A percentile compares a stretch with the other conserved stretches of the same genome.
phyloP scores from a whole-genome alignment of 1,139 yeast genomes.

The Arxiozyma bovina region DNA sequence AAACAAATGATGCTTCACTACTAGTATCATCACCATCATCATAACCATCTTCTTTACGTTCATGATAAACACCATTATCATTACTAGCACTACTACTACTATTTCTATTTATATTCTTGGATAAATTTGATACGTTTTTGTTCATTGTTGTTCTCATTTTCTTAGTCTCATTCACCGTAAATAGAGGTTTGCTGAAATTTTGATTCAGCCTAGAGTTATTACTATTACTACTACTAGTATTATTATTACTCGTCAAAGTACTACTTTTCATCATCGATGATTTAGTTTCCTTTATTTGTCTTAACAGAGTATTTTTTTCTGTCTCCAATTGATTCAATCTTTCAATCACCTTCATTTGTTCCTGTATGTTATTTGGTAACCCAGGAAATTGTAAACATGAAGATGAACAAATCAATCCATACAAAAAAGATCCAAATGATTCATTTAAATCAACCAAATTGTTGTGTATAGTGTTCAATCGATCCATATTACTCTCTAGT shows the following conservation, averaged over 20 bases:
- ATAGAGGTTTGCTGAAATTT: slow-evolving; percentile 8
- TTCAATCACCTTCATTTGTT: slow-evolving; percentile 18
- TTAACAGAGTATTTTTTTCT: slow-evolving; percentile 17
- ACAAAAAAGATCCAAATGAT: slow-evolving; percentile 51
- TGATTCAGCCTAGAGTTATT: neutral
- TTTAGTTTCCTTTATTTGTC: slow-evolving; percentile 10
- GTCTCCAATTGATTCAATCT: slow-evolving; percentile 14
- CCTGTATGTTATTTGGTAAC: slow-evolving; percentile 22
- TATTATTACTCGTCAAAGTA: neutral
- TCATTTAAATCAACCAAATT: slow-evolving; percentile 51
- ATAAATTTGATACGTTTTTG: neutral
- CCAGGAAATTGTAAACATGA: slow-evolving; percentile 53
- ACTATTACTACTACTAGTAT: neutral
- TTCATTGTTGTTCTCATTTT: neutral
- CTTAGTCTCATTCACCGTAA: slow-evolving; percentile 4
- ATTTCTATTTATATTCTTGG: neutral
- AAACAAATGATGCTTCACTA: slow-evolving; percentile 30
- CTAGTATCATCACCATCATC: slow-evolving; percentile 26
- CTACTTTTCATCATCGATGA: neutral
- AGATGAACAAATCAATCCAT: slow-evolving; percentile 55
- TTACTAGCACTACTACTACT: neutral
- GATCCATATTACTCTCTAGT: slow-evolving; percentile 40
- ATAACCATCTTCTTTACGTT: neutral
- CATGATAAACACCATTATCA: neutral
- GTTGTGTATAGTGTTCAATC: slow-evolving; percentile 43